Base-by-base conservation (phyloP, 495 filamentous ascomycete species). In the Lentithecium fluviatile region DNA sequence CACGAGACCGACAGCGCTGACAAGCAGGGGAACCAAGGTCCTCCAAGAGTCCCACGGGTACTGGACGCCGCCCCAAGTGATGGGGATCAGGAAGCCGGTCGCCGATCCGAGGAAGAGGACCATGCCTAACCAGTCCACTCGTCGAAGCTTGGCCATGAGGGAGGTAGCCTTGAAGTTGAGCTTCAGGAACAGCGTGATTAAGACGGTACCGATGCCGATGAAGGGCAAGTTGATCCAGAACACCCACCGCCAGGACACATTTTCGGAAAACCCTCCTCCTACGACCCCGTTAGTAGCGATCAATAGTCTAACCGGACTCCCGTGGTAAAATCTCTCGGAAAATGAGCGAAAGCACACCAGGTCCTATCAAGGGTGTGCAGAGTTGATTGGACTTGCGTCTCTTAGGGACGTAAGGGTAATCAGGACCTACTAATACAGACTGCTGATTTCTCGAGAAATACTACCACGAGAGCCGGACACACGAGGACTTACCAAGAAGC, bases 231-330 rank as follows among this genome's bases (percentile, higher is more conserved):
- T 83, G 63, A 83, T 80, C 61, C 76, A 82, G 64, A 83, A 83
- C 40, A 71, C 68, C 80, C 79, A 81, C 21, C 74, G 48, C 87
- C 87, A 90, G 23, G 75, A 77, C 4, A 81, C 83, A 26, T 82
- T 79, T 59, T 90, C 74, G 2, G 86, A 76, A 59, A 90, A 88
- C 0, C 79, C 85, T 19, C 86, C 87, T 23, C 71, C 69, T 58
- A 21, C 37, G 13, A 11, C 8, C 24, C 24, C 4, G 13, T 59
- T 24, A 40, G 21, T 23, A 12, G 23, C 7, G 4, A 32, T 32
- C 29, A 32, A 4, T 10, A 32, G 10, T 10, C 29, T 32, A 10
- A 32, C 29, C 29, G 29, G 29, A 3, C 29, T 4, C 29, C 4
- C 29, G n/a, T n/a, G n/a, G n/a, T n/a, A n/a, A n/a, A n/a, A n/a